These are phyloP conservation scores for Suhomyces terraborum DNA, from an alignment of 1,139 yeast species.

Conservation along the genomic window DNA sequence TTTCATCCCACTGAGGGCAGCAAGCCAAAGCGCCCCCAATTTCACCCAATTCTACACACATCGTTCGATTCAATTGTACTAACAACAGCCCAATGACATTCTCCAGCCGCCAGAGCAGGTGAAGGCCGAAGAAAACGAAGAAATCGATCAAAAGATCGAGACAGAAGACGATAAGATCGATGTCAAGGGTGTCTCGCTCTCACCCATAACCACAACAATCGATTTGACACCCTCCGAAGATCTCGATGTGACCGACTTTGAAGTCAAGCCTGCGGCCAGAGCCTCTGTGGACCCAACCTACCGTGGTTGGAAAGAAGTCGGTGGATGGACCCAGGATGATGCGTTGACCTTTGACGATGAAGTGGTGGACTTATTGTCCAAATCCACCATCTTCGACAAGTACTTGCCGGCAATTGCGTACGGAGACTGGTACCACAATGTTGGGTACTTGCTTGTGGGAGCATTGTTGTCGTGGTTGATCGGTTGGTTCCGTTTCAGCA, in stretches of 20 bases:
- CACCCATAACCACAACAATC: slow-evolving; percentile 1
- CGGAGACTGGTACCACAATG: slow-evolving; percentile 96
- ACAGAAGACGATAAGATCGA: neutral
- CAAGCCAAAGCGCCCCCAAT: neutral
- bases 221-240: slow-evolving; percentile 19
- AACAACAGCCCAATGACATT: slow-evolving; percentile 20
- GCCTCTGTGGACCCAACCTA: slow-evolving; percentile 62
- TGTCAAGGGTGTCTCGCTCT: slow-evolving; percentile 3
- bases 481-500: slow-evolving; percentile 74
- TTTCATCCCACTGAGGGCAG: too few relatives aligned
- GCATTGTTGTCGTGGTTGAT: slow-evolving; percentile 74
- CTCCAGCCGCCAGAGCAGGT: slow-evolving; percentile 20
- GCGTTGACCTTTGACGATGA: slow-evolving; percentile 68
- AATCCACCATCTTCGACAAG: slow-evolving; percentile 69
- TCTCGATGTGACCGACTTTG: slow-evolving; percentile 35
- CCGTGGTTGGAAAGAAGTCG: slow-evolving; percentile 94
- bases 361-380: slow-evolving; percentile 62
- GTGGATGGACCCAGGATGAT: slow-evolving; percentile 78
- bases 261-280: slow-evolving; percentile 51
- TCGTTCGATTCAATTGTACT: slow-evolving; percentile 7
- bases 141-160: slow-evolving; percentile 12
- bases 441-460: slow-evolving; percentile 64
- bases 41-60: neutral
- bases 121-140: slow-evolving; percentile 11
- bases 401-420: slow-evolving; percentile 70